Percentiles rank a stretch among this genome's conserved stretches.
These are phyloP conservation scores for Lentinula novae-zelandiae DNA, from an alignment of 1,284 basidiomycete genomes.

Conservation along the genomic window DNA sequence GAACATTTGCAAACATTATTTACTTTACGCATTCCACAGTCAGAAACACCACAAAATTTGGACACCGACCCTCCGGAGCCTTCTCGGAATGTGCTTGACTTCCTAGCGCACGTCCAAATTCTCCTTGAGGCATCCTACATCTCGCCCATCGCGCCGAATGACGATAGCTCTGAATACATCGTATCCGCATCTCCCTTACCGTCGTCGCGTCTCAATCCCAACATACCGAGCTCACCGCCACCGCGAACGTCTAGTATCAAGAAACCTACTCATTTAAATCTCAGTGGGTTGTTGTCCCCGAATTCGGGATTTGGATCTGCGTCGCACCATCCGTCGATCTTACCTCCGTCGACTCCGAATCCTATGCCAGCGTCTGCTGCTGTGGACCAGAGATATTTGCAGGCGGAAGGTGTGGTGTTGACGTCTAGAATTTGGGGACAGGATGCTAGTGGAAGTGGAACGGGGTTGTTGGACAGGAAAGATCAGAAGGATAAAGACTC, in stretches of 20 bases:
- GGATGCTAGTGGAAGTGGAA: conserved; percentile 26
- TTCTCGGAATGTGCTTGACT: conserved; percentile 54
- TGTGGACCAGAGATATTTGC: conserved; percentile 68
- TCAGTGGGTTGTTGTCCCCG: conserved; percentile 8
- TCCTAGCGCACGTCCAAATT: conserved; percentile 71
- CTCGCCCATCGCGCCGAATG: conserved; percentile 32
- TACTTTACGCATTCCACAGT: conserved; percentile 46
- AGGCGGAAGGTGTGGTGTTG: conserved; percentile 72
- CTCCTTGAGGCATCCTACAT: conserved; percentile 82
- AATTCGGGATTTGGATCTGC: conserved; percentile 13
- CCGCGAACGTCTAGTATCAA: conserved; percentile 42
- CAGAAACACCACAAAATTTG: conserved; percentile 28
- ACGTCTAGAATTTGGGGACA: conserved; percentile 73
- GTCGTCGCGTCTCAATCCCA: conserved; percentile 26
- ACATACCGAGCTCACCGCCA: conserved; percentile 26
- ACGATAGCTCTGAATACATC: conserved; percentile 18
- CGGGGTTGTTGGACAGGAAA: conserved; percentile 4
- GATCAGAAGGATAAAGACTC: conserved; percentile 14
- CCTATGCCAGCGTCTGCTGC: conserved; percentile 69
- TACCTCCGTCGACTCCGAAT: conserved; percentile 73
- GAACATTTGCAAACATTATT: conserved; percentile 75
- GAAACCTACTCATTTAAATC: conserved; percentile 21
- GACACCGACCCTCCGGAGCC: conserved; percentile 32
- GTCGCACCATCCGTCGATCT: conserved; percentile 54
- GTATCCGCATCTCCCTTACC: conserved; percentile 33